Evolutionary conservation across 805 yeast genomes (phyloP), one percentile per base, ranked within the genome.

Genomic region (Yarrowia sp.): DNA sequence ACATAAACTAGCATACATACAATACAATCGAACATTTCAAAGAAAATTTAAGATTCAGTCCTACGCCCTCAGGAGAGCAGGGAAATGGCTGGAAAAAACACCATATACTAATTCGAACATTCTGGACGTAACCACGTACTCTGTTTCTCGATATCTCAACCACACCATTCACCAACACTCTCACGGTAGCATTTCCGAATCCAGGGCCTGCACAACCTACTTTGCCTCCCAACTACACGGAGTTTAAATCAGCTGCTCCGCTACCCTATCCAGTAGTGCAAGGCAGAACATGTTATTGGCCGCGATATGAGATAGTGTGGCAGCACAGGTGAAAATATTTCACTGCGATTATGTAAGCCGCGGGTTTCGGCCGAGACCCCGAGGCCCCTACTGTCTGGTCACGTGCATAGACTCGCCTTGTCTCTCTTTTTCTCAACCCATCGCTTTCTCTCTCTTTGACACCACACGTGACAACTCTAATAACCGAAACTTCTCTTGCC

Each of bases 261-360:
- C 59, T 53, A 53, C 59, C 59, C 59, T 53, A 53, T 53, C 59
- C 59, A 53, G 59, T 53, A 53, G 59, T 19, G 45, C 45, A 53
- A 53, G 59, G 45, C 59, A 22, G 45, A 53, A 38, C 45, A 38
- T 38, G 59, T 22, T 15, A 53, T 53, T 53, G 59, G 59, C 12
- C 16, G 5, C 32, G 32, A 26, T 26, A 32, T 15, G 40, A 36
- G 58, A 50, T 35, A 35, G 19, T 16, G 12, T 35, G 14, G 14
- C 32, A 26, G 32, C 32, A 43, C 26, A 16, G n/a, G 10, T 3
- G n/a, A 16, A 45, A 45, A 22, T 19, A 22, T 22, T 46, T 22
- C n/a, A 22, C 48, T 14, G 12, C 1, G 19, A 7, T 12, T 19
- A n/a, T 19, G 19, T 42, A 19, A n/a, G 43, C 8, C 22, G 11